Evolutionary conservation across 768 basidiomycete species (phyloP), one percentile per base, ranked within the genome.

Genomic region (Pleurotus sapidus): DNA sequence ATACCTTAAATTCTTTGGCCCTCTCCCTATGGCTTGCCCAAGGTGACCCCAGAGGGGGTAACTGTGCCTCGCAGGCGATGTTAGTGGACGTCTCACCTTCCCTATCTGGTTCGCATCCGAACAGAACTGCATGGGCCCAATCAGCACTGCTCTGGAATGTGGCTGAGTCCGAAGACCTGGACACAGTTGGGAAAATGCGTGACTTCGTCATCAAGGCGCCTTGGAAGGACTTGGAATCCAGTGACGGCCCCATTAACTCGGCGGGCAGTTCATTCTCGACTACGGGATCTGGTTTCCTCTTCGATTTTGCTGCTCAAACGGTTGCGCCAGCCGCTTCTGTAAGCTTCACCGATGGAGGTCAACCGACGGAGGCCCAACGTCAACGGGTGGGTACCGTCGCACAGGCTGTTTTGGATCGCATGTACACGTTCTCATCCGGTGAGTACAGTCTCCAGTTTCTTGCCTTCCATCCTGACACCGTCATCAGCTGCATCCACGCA

Each of bases 391-490:
- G 75, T 43, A 61, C 67, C 11, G 68, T 60, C 23, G 76, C 78
- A 20, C 67, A 64, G 40, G 58, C 68, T 18, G 70, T 77, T 4
- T 65, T 88, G 57, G 79, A 88, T 65, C 74, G 79, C 43, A 83
- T 87, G 78, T 86, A 85, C 65, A 77, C 74, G 15, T 83, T 73
- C 71, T 83, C 87, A 17, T 69, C 72, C 57, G 86, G 87, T 87
- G 65, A 57, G 81, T 63, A 27, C 57, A 34, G 46, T 34, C 42
- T 54, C 40, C 48, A 11, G 18, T 42, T 25, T 12, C 34, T 40
- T 12, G 18, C 8, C 34, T 24, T 12, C 20, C 51, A 12, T 54
- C 38, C 23, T 54, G 24, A 39, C n/a, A 25, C 50, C 9, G 56
- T 57, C 24, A 54, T 4, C 63, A 89, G 87, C 86, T 1, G 82